Conservation (phyloP, 78 protist genomes). For the Emiliania huxleyi region DNA sequence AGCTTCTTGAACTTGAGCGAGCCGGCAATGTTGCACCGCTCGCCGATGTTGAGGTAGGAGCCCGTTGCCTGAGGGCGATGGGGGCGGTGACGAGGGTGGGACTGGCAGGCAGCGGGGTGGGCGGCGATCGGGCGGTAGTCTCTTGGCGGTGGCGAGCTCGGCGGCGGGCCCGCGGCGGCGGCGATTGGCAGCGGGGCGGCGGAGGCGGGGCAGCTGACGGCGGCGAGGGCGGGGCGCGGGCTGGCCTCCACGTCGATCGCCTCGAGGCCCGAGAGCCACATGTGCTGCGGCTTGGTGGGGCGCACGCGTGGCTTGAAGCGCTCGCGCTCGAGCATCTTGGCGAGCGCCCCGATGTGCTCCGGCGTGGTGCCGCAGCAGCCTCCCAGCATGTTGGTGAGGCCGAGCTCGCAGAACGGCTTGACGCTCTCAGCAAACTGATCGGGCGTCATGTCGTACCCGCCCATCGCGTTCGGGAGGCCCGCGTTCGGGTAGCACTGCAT, state of each 20-base stretch:
- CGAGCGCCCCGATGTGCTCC: constrained; percentile 88
- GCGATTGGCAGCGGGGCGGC: too few relatives aligned
- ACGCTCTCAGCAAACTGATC: constrained; percentile 69
- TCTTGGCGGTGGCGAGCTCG: too few relatives aligned
- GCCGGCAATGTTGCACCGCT: constrained; percentile 99
- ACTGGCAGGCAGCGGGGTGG: too few relatives aligned
- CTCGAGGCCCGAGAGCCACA: constrained; percentile 81
- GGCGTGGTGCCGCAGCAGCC: constrained; percentile 97
- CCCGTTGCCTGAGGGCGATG: too few relatives aligned
- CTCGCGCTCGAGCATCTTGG: background rate
- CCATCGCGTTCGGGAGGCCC: constrained; percentile 93
- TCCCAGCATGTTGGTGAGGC: constrained; percentile 86
- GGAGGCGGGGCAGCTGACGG: too few relatives aligned
- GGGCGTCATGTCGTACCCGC: constrained; percentile 93
- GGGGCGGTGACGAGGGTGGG: too few relatives aligned
- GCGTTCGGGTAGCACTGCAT: constrained; percentile 42
- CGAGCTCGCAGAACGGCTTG: constrained; percentile 72
- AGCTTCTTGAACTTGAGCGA: constrained; percentile 85
- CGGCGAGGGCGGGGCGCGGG: too few relatives aligned
- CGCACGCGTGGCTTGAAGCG: background rate
- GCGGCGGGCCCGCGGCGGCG: too few relatives aligned
- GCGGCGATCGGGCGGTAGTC: too few relatives aligned
- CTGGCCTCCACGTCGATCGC: background rate
- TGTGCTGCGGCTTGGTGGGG: background rate
- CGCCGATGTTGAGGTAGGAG: constrained; percentile 98